Conservation (phyloP, 805 yeast genomes). For the Candida broadrunensis region DNA sequence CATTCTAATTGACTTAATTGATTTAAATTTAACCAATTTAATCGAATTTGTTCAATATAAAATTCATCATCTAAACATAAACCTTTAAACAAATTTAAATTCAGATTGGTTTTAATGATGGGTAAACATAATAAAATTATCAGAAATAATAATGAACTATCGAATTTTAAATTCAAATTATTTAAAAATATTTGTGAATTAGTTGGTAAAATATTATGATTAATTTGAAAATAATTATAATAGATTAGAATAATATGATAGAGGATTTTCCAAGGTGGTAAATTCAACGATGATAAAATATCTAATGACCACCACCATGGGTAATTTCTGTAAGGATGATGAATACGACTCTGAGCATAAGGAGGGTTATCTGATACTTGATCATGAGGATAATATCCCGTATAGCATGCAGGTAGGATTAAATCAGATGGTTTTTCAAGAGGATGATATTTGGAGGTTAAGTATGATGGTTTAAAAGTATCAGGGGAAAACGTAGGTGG, state of each 20-base stretch:
- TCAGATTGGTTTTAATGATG: background rate
- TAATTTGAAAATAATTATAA: constrained; percentile 1
- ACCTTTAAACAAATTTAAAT: no score
- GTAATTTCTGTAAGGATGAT: background rate
- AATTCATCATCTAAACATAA: background rate
- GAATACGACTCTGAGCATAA: background rate
- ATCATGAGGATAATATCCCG: background rate
- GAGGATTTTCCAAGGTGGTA: background rate
- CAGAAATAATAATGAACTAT: background rate
- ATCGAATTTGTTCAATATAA: background rate
- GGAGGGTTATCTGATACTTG: background rate
- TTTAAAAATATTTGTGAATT: background rate
- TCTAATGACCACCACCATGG: background rate
- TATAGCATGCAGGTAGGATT: background rate
- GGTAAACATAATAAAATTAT: background rate
- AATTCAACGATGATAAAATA: background rate
- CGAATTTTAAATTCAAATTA: background rate
- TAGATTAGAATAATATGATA: background rate
- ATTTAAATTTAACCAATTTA: background rate
- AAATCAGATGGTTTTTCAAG: background rate
- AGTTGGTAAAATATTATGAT: constrained; percentile 3
- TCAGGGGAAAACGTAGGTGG: background rate
- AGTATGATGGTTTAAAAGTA: background rate
- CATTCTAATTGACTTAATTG: background rate
- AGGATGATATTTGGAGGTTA: background rate